Percentiles rank a stretch among this genome's conserved stretches.
phyloP scores from a whole-genome alignment of 306 rosid species.

The Heteromeles arbutifolia region DNA sequence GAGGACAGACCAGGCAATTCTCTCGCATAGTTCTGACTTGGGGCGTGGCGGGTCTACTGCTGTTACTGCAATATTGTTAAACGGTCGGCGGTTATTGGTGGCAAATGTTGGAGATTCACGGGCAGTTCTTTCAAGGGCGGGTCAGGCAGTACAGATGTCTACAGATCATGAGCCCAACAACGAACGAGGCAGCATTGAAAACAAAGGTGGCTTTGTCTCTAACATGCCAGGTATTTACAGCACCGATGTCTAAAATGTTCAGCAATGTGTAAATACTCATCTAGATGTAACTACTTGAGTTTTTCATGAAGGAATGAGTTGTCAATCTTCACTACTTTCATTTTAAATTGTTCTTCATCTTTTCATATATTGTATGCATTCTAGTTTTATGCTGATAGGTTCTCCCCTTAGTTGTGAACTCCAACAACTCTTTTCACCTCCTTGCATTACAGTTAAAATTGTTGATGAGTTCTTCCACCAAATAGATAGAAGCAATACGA shows the following conservation, averaged over 20 bases:
- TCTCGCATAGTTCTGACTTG: conserved; percentile 81
- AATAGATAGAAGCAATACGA: not conserved
- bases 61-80: conserved; percentile 81
- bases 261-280: not conserved
- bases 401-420: not conserved
- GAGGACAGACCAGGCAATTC: conserved; percentile 83
- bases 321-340: not conserved
- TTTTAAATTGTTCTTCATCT: not conserved
- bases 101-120: conserved; percentile 97
- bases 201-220: conserved; percentile 92
- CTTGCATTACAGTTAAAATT: not conserved
- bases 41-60: conserved; percentile 98
- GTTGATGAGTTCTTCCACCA: not conserved
- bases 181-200: conserved; percentile 76
- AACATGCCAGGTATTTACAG: conserved; percentile 75
- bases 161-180: conserved; percentile 83
- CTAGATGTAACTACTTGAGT: not conserved
- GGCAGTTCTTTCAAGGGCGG: conserved; percentile 76
- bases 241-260: conserved; percentile 2
- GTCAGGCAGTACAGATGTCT: conserved; percentile 77
- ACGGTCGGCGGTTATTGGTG: conserved; percentile 55
- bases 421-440: not conserved
- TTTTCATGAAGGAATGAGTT: not conserved
- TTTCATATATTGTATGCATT: not conserved
- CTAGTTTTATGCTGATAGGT: not conserved